Conservation (phyloP, 208 protist genomes). For the Crithidia acanthocephali region DNA sequence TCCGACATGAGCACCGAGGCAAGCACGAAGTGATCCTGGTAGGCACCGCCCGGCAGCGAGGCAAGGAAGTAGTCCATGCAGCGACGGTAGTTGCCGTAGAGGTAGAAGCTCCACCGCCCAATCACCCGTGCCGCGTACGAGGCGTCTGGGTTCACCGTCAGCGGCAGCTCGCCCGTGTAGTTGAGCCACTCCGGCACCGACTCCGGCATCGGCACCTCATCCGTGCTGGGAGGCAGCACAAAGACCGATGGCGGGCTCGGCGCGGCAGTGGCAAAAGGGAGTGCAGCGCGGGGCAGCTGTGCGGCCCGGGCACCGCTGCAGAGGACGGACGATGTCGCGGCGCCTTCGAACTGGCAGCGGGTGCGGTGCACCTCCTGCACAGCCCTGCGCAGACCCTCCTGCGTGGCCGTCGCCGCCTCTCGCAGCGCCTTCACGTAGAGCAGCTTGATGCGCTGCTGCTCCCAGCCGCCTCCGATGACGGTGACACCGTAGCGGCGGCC, state of each 20-base stretch:
- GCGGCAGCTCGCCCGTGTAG: conserved; percentile 35
- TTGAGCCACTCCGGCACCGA: conserved; percentile 27
- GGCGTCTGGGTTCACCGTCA: conserved; percentile 12
- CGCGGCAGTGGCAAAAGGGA: conserved; percentile 19
- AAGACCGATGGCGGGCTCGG: conserved; percentile 19
- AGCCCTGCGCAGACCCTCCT: conserved; percentile 14
- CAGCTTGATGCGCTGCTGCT: conserved; percentile 45
- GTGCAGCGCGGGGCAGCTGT: conserved; percentile 5
- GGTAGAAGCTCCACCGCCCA: conserved; percentile 30
- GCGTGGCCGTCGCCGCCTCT: conserved; percentile 14
- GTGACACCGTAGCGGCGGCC: conserved; percentile 27
- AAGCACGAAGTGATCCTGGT: conserved; percentile 39
- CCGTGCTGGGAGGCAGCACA: conserved; percentile 18
- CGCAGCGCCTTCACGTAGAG: conserved; percentile 40
- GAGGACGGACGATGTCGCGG: neutral
- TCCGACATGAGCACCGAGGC: conserved; percentile 30
- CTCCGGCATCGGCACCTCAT: conserved; percentile 9
- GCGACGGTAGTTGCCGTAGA: conserved; percentile 34
- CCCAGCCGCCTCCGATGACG: conserved; percentile 22
- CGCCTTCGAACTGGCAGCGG: conserved; percentile 24
- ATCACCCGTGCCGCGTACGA: conserved; percentile 19
- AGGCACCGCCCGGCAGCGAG: conserved; percentile 24
- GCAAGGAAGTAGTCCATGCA: conserved; percentile 37
- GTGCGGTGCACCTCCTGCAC: conserved; percentile 23
- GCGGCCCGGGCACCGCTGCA: conserved; percentile 7